Evolutionary conservation across 192 early-diverging fungal species (phyloP).

Genomic region (Radiomyces spectabilis): DNA sequence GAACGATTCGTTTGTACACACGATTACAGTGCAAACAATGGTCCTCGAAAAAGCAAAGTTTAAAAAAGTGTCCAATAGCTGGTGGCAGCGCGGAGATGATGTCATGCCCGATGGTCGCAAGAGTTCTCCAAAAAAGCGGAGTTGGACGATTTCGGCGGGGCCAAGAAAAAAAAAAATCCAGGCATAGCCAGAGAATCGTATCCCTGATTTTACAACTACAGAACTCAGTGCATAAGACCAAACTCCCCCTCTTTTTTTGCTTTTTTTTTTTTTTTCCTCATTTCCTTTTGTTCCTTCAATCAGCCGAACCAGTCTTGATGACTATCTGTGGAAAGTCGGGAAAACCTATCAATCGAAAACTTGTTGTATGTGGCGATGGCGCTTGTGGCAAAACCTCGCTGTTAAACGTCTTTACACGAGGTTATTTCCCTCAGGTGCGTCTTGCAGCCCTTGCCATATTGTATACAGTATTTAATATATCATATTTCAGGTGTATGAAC

Average conservation of each 20-base stretch:
- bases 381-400: conserved; percentile 32
- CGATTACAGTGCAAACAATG: no score
- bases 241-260: conserved; percentile 1
- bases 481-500: conserved; percentile 30
- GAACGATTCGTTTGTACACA: no score
- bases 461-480: neutral
- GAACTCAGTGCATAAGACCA: neutral
- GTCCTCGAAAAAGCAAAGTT: no score
- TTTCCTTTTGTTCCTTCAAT: neutral
- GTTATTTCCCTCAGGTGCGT: conserved; percentile 30
- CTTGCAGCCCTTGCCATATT: neutral
- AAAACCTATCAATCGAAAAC: conserved; percentile 14
- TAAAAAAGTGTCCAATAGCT: no score
- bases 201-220: neutral
- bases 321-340: conserved; percentile 7
- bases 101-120: no score
- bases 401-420: conserved; percentile 31
- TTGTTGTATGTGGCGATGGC: conserved; percentile 27
- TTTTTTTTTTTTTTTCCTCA: neutral
- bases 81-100: no score
- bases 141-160: no score
- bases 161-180: neutral
- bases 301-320: neutral
- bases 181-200: neutral
- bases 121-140: no score